A percentile compares a stretch with the other conserved stretches of the same genome.
Conservation (phyloP, 129 eudicot species). For the Solidago caesia region DNA sequence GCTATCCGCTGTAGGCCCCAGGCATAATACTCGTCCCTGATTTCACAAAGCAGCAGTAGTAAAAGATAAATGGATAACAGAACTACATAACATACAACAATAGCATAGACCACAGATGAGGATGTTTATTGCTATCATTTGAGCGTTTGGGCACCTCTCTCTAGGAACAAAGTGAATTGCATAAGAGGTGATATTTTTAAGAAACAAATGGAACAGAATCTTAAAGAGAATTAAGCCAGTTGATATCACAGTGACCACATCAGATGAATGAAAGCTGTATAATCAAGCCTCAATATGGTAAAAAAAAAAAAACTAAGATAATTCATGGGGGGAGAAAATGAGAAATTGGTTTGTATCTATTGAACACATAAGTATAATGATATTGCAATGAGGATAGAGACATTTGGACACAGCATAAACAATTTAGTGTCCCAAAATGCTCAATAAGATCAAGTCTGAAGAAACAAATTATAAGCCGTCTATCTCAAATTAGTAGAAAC, state of each 20-base stretch:
- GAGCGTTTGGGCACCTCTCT: not conserved
- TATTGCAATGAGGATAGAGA: not conserved
- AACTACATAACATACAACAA: not conserved
- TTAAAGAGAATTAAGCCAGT: not conserved
- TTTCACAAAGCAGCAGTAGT: slow-evolving; percentile 13
- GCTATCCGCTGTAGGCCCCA: slow-evolving; percentile 92
- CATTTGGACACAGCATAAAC: not conserved
- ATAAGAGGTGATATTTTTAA: not conserved
- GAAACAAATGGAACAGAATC: not conserved
- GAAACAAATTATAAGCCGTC: not conserved
- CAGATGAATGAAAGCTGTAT: not conserved
- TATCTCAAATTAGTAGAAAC: slow-evolving; percentile 3
- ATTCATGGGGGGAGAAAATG: not conserved
- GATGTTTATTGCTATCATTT: not conserved
- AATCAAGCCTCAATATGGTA: not conserved
- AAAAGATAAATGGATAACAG: not conserved
- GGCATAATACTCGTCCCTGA: slow-evolving; percentile 86
- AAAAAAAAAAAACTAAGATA: not conserved
- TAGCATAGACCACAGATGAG: not conserved
- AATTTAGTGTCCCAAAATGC: not conserved
- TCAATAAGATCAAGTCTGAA: not conserved
- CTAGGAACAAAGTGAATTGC: not conserved
- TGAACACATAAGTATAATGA: not conserved
- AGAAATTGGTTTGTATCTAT: no score
- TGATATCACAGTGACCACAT: not conserved